These are phyloP conservation scores for Sporothrix pallida DNA, from an alignment of 2,329 filamentous ascomycete genomes.

Conservation along the genomic window DNA sequence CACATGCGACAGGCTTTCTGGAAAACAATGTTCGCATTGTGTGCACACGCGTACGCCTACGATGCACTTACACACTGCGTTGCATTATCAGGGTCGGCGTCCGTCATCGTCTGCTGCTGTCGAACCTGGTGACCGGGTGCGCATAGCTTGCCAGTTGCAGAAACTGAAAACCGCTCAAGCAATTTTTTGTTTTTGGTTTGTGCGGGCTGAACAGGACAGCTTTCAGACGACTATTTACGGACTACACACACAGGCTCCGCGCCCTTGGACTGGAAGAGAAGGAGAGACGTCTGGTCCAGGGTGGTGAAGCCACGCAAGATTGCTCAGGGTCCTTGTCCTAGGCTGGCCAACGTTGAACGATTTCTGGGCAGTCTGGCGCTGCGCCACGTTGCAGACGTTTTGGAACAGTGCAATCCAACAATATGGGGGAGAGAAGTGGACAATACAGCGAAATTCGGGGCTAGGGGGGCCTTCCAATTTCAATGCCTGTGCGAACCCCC, in stretches of 20 bases:
- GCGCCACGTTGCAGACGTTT: conserved; percentile 24
- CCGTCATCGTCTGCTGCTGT: background rate
- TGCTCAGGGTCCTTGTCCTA: conserved; percentile 10
- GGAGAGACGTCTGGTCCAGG: background rate
- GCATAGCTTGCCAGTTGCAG: background rate
- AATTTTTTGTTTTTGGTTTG: too few relatives aligned
- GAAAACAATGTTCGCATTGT: background rate
- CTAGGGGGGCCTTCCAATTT: conserved; percentile 23
- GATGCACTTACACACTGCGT: background rate
- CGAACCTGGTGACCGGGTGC: background rate
- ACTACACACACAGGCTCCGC: background rate
- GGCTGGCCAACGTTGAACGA: conserved; percentile 17
- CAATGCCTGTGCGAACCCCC: conserved; percentile 23
- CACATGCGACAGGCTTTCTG: background rate
- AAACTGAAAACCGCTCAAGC: background rate
- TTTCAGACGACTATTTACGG: background rate
- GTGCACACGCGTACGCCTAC: conserved; percentile 6
- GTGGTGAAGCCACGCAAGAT: conserved; percentile 8
- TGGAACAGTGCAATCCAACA: background rate
- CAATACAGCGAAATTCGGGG: background rate
- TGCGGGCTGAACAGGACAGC: background rate
- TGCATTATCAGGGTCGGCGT: background rate
- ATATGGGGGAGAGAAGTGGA: background rate
- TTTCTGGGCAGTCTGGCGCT: conserved; percentile 3
- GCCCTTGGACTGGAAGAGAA: background rate